Base-by-base conservation (phyloP, 148 eudicot species). In the Persicaria tinctoria region DNA sequence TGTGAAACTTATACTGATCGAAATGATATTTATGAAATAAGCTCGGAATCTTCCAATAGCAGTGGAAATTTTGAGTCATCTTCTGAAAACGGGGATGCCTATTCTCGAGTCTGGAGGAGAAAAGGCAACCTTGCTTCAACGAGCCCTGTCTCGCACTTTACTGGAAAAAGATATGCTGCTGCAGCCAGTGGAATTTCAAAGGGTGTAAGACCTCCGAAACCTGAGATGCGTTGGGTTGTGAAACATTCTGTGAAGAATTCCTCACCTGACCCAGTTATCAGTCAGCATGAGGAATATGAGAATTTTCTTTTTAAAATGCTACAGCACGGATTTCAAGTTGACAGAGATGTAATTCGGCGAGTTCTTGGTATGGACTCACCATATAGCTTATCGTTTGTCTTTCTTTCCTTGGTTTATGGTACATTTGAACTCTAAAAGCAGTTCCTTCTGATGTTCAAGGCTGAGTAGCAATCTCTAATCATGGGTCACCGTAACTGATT, bases 241-340 rank as follows among this genome's bases (percentile, higher is more conserved):
- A 12, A 38, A 17, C 27, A 57, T 17, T 18, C 63, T 57, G 63
- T 8, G 20, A 18, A 71, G 44, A 72, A 53, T 17, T 70, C 77
- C 45, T 77, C 70, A 23, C 47, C 27, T 9, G 73, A 5, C 57
- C 81, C 68, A 53, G 74, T 76, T 76, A 23, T 45, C 46, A 57
- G 54, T 74, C 32, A 46, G 62, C 64, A 76, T 44, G 60, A 78
- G 13, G 80, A 80, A 54, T 68, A 64, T 3, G 84, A 84, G 70
- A 59, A 80, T 5, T 79, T 84, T 82, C 78, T 86, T 27, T 80
- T 79, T 76, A 78, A 82, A 73, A 80, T 80, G 79, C 82, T 84
- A 76, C 84, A 84, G 20, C 64, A 27, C 38, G 84, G 85, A 46
- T 86, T 77, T 79, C 85, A 79, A 74, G 79, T 86, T 8, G 87